Base-by-base conservation (phyloP, 176 grass and related monocot genomes). In the Elymus sibiricus region DNA sequence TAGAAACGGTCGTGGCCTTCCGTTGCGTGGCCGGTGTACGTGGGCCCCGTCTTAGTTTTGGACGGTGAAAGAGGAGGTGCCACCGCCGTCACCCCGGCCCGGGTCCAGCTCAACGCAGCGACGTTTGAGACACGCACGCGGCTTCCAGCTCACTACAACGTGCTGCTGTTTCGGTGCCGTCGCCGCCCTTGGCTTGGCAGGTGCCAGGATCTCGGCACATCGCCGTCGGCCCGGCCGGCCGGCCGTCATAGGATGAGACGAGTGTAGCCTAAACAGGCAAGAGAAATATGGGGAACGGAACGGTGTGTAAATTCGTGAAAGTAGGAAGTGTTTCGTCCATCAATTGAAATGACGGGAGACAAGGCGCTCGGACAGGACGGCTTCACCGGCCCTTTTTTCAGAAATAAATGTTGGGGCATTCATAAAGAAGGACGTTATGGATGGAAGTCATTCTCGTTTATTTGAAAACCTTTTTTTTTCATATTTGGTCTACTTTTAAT, bases 141-240 rank as follows among this genome's bases (percentile, higher is more conserved):
- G 16, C 69, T 74, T 66, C 79, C 79, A 83, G 73, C 51, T 26
- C 86, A 78, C 51, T 72, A 14, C 47, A 61, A 10, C 44, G 51
- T 49, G 76, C 38, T 21, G 75, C 17, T 40, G 69, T 34, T 0
- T 13, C 26, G 9, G 25, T 7, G 34, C 26, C 62, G 11, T 13
- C 51, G 70, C 13, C 71, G 70, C 42, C 29, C 11, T 29, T 14
- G 26, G 61, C 38, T 9, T 9, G 38, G 38, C 51, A 21, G 51
- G 51, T 56, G 51, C 15, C 47, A 17, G 47, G 47, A 17, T 51
- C 47, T 17, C 15, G 15, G 47, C 47, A 51, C 47, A 17, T 51
- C 70, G 3, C 35, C 86, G 44, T 87, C 61, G 71, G 61, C 24
- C 64, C 27, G 66, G 49, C 76, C 7, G 51, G 84, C 65, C 75